phyloP scores from a whole-genome alignment of 2,329 filamentous ascomycete genomes.

The Aspergillus pseudoviridinutans region DNA sequence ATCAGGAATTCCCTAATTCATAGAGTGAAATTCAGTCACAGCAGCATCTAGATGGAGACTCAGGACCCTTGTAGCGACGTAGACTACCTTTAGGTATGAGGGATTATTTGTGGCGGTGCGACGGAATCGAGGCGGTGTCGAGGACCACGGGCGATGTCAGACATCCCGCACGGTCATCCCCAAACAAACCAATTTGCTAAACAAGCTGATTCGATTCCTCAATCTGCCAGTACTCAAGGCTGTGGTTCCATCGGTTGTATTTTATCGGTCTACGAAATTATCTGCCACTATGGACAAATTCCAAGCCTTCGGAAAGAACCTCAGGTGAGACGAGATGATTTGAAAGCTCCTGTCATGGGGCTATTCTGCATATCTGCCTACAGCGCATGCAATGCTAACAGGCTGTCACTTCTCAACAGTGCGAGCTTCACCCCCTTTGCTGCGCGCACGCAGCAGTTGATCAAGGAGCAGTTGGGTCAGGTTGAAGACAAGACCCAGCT shows the following conservation, averaged over 20 bases:
- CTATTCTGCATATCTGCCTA: background rate
- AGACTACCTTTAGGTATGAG: background rate
- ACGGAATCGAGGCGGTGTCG: constrained; percentile 6
- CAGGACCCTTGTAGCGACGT: background rate
- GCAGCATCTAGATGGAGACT: no score
- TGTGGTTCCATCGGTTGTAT: background rate
- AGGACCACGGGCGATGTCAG: constrained; percentile 2
- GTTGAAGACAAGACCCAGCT: constrained; percentile 97
- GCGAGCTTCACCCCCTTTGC: constrained; percentile 88
- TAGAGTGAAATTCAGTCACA: no score
- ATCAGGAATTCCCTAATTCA: background rate
- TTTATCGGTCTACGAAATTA: background rate
- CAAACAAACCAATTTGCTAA: background rate
- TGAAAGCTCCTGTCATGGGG: constrained; percentile 9
- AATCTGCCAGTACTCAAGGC: background rate
- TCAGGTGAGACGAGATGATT: constrained; percentile 52
- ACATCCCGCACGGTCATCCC: background rate
- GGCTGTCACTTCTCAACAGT: constrained; percentile 49
- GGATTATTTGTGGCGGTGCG: constrained; percentile 2
- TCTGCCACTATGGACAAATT: constrained; percentile 61
- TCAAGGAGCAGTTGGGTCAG: constrained; percentile 95
- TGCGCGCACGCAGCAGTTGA: constrained; percentile 90
- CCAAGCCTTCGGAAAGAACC: constrained; percentile 66
- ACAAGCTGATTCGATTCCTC: no score
- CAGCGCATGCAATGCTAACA: constrained; percentile 28